phyloP scores from a whole-genome alignment of 495 filamentous ascomycete genomes.

The Aspergillus sclerotioniger region DNA sequence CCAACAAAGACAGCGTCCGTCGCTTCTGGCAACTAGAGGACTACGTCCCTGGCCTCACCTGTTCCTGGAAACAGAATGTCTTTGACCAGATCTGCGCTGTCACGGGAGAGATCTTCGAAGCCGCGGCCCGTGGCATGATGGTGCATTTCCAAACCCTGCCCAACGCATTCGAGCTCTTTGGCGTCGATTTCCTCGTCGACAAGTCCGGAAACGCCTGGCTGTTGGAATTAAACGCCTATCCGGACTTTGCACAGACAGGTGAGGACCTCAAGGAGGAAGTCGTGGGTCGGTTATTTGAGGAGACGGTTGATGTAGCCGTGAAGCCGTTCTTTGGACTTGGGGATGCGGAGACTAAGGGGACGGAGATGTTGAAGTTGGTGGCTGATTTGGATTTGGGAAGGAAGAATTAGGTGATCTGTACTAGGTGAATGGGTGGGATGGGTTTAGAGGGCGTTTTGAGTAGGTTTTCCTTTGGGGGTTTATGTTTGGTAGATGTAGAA shows the following conservation, averaged over 20 bases:
- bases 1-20: conserved; percentile 58
- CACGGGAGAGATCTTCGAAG: conserved; percentile 77
- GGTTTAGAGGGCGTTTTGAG: background rate
- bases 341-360: conserved; percentile 22
- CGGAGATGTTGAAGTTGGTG: conserved; percentile 50
- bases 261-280: conserved; percentile 60
- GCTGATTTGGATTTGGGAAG: conserved; percentile 64
- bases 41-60: conserved; percentile 31
- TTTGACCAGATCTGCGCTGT: conserved; percentile 70
- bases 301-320: conserved; percentile 64
- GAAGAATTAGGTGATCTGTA: conserved; percentile 10
- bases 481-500: background rate
- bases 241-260: conserved; percentile 91
- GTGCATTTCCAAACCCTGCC: conserved; percentile 88
- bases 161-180: conserved; percentile 89
- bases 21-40: conserved; percentile 68
- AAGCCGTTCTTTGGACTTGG: conserved; percentile 55
- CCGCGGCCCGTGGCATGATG: conserved; percentile 76
- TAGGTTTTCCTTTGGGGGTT: background rate
- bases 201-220: conserved; percentile 61
- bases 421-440: background rate
- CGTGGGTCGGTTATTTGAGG: conserved; percentile 73
- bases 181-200: conserved; percentile 87
- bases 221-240: conserved; percentile 94
- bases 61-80: conserved; percentile 57